Base-by-base conservation (phyloP, 495 filamentous ascomycete genomes). In the Daldinia grandis region DNA sequence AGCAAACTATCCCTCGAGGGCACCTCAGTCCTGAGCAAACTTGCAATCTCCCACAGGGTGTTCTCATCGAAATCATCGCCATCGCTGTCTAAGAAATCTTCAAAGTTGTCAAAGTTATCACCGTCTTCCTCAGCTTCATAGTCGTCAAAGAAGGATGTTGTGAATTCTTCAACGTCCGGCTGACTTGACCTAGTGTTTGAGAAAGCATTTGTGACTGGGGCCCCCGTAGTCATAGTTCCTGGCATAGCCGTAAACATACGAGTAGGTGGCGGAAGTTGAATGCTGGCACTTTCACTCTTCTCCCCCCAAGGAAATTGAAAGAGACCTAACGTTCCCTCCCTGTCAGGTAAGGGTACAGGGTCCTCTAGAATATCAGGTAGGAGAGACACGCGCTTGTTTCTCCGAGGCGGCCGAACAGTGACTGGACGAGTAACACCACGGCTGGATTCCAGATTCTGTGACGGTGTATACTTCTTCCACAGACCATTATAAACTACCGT, bases 271-370 rank as follows among this genome's bases (percentile, higher is more conserved):
- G 68, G 76, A 49, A 76, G 69, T 38, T 79, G 79, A n/a, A 84
- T 66, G 15, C 73, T 76, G 2, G 82, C 81, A 35, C 81, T 79
- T 64, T 88, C 85, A 27, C 85, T 87, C 69, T 74, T 82, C 64
- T 87, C 85, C 21, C 86, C 86, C 84, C 84, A 88, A 0, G 86
- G 83, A 64, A 86, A 86, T 67, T 87, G 84, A 73, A 87, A 88
- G 57, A 88, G 83, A 4, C 85, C 86, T 8, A 88, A 76, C 5
- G 81, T 86, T 31, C 81, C 85, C 12, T 80, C 76, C 65, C 83
- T 84, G 53, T 85, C 74, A 14, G 84, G 84, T 10, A 87, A 74
- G 50, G 85, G 85, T 61, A 83, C 72, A 6, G 86, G 86, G 69
- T 80, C 86, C 63, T 88, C 86, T 28, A 87, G 66, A 64, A 88